Percentiles rank a stretch among this genome's conserved stretches.
These are phyloP conservation scores for Pythium oligandrum DNA, from an alignment of 352 stramenopile species.

Conservation along the genomic window DNA sequence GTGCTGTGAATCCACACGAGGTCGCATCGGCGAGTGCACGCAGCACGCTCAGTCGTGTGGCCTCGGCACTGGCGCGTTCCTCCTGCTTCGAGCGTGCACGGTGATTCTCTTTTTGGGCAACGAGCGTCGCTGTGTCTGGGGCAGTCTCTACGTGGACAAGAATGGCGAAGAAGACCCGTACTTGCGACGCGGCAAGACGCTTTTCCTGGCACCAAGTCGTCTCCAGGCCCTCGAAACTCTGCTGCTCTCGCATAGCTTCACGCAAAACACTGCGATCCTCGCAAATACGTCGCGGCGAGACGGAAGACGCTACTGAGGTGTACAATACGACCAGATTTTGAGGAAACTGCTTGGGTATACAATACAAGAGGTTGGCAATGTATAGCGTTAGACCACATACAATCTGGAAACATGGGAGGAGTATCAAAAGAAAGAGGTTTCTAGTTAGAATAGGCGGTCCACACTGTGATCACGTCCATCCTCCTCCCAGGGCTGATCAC, in stretches of 20 bases:
- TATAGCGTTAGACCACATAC: too few species aligned
- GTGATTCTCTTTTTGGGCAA: constrained; percentile 83
- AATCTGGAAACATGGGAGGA: too few species aligned
- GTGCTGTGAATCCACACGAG: constrained; percentile 50
- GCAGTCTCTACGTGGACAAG: constrained; percentile 80
- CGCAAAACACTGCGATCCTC: constrained; percentile 74
- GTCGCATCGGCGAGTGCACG: constrained; percentile 69
- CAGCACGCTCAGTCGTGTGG: constrained; percentile 64
- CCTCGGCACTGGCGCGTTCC: constrained; percentile 52
- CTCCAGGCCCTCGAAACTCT: constrained; percentile 57
- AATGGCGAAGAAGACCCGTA: constrained; percentile 85
- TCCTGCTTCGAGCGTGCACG: constrained; percentile 73
- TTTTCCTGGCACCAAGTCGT: constrained; percentile 60
- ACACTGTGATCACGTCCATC: too few species aligned
- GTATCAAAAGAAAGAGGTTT: too few species aligned
- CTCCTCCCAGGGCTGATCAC: too few species aligned
- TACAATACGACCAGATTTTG: too few species aligned
- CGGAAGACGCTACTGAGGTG: constrained; percentile 61
- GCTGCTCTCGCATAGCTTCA: constrained; percentile 68
- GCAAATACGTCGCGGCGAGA: constrained; percentile 72
- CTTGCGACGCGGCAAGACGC: constrained; percentile 63
- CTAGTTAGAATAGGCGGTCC: too few species aligned
- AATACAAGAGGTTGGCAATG: too few species aligned
- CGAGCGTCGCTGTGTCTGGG: constrained; percentile 76
- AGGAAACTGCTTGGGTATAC: too few species aligned